Evolutionary conservation across 2,329 filamentous ascomycete species (phyloP).

Genomic region (Teratosphaeriaceae sp.): DNA sequence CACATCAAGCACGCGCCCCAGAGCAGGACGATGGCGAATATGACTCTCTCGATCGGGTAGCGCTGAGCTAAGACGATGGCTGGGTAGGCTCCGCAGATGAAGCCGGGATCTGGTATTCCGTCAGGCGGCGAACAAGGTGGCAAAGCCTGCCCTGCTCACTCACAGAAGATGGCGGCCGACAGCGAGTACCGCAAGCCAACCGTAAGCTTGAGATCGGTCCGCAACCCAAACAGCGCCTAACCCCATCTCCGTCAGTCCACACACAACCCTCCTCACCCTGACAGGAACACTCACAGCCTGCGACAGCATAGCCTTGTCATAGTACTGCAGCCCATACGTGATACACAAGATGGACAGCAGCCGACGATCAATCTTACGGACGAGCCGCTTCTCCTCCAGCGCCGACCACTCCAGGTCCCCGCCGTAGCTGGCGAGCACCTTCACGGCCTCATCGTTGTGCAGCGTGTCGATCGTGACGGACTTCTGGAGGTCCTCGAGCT

Average conservation of each 20-base stretch:
- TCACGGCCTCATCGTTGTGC: constrained; percentile 13
- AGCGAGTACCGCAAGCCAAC: constrained; percentile 40
- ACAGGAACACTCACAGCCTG: constrained; percentile 38
- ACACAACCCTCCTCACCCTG: neutral
- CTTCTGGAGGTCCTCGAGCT: constrained; percentile 11
- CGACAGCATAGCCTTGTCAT: constrained; percentile 49
- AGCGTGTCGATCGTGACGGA: constrained; percentile 12
- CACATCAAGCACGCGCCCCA: constrained; percentile 34
- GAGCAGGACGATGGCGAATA: constrained; percentile 29
- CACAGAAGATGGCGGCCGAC: constrained; percentile 42
- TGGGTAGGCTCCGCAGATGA: constrained; percentile 44
- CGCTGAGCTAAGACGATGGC: constrained; percentile 38
- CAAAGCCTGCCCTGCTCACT: too few relatives aligned
- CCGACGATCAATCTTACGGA: constrained; percentile 37
- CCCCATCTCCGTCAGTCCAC: too few relatives aligned
- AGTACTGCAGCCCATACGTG: constrained; percentile 43
- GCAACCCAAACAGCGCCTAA: constrained; percentile 38
- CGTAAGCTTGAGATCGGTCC: constrained; percentile 35
- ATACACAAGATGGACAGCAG: constrained; percentile 42
- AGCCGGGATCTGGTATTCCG: constrained; percentile 42
- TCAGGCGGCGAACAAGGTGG: constrained; percentile 41
- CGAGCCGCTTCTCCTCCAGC: constrained; percentile 37
- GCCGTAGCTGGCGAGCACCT: constrained; percentile 12
- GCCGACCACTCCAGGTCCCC: constrained; percentile 33
- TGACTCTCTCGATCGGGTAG: constrained; percentile 42